Base-by-base conservation (phyloP, 2,329 filamentous ascomycete genomes). In the Xylaria sp. region DNA sequence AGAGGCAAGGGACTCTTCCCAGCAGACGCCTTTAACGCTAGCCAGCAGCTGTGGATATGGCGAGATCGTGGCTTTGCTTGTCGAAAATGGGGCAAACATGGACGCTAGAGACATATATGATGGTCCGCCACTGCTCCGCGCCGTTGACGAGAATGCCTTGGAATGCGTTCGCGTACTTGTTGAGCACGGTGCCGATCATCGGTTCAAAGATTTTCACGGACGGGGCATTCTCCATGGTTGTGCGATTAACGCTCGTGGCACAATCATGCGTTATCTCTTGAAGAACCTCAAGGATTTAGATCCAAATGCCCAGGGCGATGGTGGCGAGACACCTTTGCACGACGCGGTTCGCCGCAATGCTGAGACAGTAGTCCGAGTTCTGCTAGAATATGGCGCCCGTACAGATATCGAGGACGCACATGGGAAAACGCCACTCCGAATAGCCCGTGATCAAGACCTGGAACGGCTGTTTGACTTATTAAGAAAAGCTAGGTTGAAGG, bases 101-200 rank as follows among this genome's bases (percentile, higher is more conserved):
- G 46, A 48, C 18, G 46, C 46, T 23, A 48, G 46, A 23, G 46
- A 48, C n/a, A 48, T 48, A 1, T 48, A 48, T 48, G 46, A 48
- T 3, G 46, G 46, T 20, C 46, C 46, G 18, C 46, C 46, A 48
- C 4, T 48, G n/a, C 46, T 48, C n/a, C 46, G 46, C 46, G 46
- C 46, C 9, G 46, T 48, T 48, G 46, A 48, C 46, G 46, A 48
- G 46, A 48, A 48, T 20, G 46, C 46, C n/a, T 48, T 48, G 9
- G 46, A 48, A 48, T 48, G 46, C n/a, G 46, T 48, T 48, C 46
- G 46, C n/a, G 46, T 48, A 48, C 46, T 48, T 10, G n/a, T 48
- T 23, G 46, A 48, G 8, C 46, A 48, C n/a, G 46, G 46, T 48
- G 46, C 46, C n/a, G 46, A 48, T 10, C 46, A 48, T 10, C n/a